Base-by-base conservation (phyloP, 1,284 basidiomycete genomes). In the Chalciporus sp. region DNA sequence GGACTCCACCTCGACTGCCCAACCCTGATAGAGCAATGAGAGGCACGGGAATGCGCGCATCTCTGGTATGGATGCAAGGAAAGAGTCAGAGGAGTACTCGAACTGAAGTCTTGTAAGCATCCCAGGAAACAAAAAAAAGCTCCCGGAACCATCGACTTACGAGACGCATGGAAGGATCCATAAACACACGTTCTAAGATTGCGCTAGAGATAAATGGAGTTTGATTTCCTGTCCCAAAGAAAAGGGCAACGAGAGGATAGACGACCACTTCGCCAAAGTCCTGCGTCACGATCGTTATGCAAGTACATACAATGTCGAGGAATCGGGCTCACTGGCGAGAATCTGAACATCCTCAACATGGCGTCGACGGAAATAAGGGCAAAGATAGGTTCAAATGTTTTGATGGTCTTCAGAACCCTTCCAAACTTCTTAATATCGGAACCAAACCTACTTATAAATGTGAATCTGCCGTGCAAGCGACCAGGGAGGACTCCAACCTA, bases 401-500 rank as follows among this genome's bases (percentile, higher is more conserved):
- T 76, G 60, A 79, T 78, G 52, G 82, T 76, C 53, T 78, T 79
- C 56, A 87, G 72, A 1, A 78, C 80, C 42, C 72, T 73, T 12
- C 80, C 78, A 66, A 88, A 86, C 49, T 81, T 81, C 65, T 75
- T 78, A 64, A 86, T 86, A 55, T 86, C 83, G 20, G 62, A 53
- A 57, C 70, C 63, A 74, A 81, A 73, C 43, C 68, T 35, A 7
- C 23, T 3, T 35, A 14, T 6, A 14, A 35, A 6, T 35, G 33
- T 14, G 14, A 14, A 6, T 16, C 6, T 35, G 33, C 33, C 33
- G 14, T 12, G 11, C 12, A 2, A 16, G 2, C 3, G 12, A 35
- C 11, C 14, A 16, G 3, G 33, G 33, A 35, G 12, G 6, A 14
- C 8, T 29, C 14, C 1, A 35, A 35, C 33, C 33, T 35, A 35